Conservation (phyloP, 306 rosid species). For the Senna siamea region DNA sequence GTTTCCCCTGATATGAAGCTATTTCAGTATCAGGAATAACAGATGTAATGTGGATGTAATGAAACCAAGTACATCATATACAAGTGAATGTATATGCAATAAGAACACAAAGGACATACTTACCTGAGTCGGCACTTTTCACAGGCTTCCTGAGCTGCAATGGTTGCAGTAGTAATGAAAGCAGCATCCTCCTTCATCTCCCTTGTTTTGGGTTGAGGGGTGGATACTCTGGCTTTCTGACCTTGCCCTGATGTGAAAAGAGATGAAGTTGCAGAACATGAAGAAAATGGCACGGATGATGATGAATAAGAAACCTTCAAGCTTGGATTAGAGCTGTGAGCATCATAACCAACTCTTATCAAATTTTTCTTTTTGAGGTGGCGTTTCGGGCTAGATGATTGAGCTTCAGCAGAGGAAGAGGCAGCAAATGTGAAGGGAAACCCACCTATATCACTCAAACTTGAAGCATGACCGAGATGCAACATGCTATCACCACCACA, state of each 20-base stretch:
- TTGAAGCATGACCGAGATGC: constrained; percentile 52
- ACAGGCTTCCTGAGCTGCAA: constrained; percentile 83
- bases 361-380: constrained; percentile 61
- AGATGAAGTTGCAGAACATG: constrained; percentile 62
- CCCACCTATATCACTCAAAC: constrained; percentile 54
- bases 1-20: constrained; percentile 79
- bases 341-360: constrained; percentile 67
- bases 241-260: constrained; percentile 48
- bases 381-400: constrained; percentile 62
- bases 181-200: constrained; percentile 53
- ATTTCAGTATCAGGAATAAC: constrained; percentile 33
- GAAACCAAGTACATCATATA: constrained; percentile 22
- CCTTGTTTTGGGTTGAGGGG: constrained; percentile 46
- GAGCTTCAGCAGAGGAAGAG: constrained; percentile 66
- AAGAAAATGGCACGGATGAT: constrained; percentile 52
- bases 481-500: constrained; percentile 47
- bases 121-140: constrained; percentile 95
- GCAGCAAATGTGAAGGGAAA: constrained; percentile 83
- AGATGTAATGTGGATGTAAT: constrained; percentile 27
- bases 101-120: constrained; percentile 42
- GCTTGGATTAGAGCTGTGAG: constrained; percentile 46
- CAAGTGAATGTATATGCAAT: constrained; percentile 13
- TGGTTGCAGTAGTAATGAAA: constrained; percentile 50
- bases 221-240: constrained; percentile 53
- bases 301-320: constrained; percentile 69